These are phyloP conservation scores for Terfezia claveryi DNA, from an alignment of 495 filamentous ascomycete genomes.

Conservation along the genomic window DNA sequence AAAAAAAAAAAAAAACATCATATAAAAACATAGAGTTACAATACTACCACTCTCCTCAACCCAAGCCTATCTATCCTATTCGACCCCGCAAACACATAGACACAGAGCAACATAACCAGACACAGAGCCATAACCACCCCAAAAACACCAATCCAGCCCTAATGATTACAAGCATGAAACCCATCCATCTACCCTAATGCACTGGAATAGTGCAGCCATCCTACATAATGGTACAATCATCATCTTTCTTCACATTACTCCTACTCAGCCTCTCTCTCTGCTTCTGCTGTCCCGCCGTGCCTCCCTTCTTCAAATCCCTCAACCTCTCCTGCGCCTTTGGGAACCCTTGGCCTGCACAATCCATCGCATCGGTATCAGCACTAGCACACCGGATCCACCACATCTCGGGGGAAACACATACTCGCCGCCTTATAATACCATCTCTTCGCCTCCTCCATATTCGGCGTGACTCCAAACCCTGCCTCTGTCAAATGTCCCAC, in stretches of 20 bases:
- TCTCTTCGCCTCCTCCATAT: conserved; percentile 82
- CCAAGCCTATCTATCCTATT: too few species aligned
- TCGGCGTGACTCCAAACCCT: conserved; percentile 69
- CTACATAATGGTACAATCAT: conserved; percentile 67
- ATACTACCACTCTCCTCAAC: too few species aligned
- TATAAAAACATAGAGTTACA: too few species aligned
- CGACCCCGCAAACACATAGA: too few species aligned
- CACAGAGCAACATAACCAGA: too few species aligned
- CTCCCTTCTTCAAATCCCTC: conserved; percentile 70
- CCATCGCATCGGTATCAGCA: background rate
- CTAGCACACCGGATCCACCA: background rate
- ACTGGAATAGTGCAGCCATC: too few species aligned
- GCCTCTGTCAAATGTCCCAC: conserved; percentile 97
- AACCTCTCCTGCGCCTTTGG: conserved; percentile 78
- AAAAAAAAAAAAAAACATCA: too few species aligned
- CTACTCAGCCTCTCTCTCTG: conserved; percentile 63
- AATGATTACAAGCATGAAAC: too few species aligned
- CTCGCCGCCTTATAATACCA: conserved; percentile 98
- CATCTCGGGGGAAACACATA: conserved; percentile 16
- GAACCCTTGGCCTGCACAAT: conserved; percentile 60
- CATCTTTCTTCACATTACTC: conserved; percentile 61
- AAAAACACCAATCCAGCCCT: too few species aligned
- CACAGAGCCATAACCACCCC: too few species aligned
- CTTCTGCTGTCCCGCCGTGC: conserved; percentile 35
- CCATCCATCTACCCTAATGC: too few species aligned